phyloP scores from a whole-genome alignment of 805 yeast species.

The Zygosaccharomyces gambellarensis region DNA sequence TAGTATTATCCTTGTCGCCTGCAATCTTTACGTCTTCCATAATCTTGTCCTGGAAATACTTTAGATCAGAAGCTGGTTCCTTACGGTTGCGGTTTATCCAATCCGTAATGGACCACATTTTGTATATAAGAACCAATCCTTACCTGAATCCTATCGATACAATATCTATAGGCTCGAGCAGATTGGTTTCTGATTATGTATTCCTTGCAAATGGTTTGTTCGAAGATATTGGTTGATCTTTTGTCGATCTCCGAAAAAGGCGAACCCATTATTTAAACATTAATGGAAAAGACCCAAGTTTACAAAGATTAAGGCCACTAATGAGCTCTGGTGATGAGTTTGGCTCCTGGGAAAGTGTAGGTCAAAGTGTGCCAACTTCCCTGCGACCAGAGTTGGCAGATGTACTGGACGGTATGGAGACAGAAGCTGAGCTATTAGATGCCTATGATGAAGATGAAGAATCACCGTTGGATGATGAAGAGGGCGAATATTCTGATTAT shows the following conservation, averaged over 20 bases:
- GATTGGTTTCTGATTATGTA: neutral
- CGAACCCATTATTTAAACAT: neutral
- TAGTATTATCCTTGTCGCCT: slow-evolving; percentile 16
- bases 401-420: slow-evolving; percentile 4
- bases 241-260: neutral
- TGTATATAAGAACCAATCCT: neutral
- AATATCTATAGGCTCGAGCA: neutral
- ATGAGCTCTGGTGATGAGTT: slow-evolving; percentile 5
- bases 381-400: slow-evolving; percentile 7
- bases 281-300: neutral
- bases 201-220: neutral
- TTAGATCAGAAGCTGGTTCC: slow-evolving; percentile 12
- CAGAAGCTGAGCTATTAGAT: slow-evolving; percentile 6
- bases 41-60: slow-evolving; percentile 21
- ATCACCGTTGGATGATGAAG: slow-evolving; percentile 8
- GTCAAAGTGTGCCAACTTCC: neutral
- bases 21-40: slow-evolving; percentile 19
- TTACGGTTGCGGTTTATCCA: slow-evolving; percentile 8
- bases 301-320: neutral
- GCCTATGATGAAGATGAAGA: slow-evolving; percentile 6
- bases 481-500: slow-evolving; percentile 11
- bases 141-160: neutral
- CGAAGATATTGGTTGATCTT: neutral
- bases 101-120: slow-evolving; percentile 5
- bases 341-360: neutral